A percentile compares a stretch with the other conserved stretches of the same genome.
Conservation (phyloP, 345 rosid genomes). For the Salix purpurea region DNA sequence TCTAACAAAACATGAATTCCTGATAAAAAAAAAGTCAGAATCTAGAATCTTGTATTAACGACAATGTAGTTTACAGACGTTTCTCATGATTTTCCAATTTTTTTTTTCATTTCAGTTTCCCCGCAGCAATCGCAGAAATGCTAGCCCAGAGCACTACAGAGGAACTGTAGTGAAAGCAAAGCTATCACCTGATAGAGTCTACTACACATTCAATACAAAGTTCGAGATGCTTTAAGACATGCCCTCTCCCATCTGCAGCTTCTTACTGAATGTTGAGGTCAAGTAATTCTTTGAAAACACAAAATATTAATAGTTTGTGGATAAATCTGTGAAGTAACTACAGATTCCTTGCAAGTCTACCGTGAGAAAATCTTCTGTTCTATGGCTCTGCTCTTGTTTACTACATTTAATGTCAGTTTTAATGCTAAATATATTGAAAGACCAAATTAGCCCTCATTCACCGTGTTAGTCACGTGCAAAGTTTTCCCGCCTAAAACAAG, state of each 20-base stretch:
- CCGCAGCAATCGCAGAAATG: slow-evolving; percentile 82
- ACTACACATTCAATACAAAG: slow-evolving; percentile 48
- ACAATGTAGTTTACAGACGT: not conserved
- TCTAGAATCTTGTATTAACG: too few relatives aligned
- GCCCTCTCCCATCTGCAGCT: not conserved
- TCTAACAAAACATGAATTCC: not conserved
- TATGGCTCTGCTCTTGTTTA: not conserved
- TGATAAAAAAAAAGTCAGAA: too few relatives aligned
- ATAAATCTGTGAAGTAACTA: not conserved
- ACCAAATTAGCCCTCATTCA: not conserved
- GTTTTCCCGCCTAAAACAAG: not conserved
- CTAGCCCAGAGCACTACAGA: slow-evolving; percentile 71
- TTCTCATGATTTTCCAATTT: not conserved
- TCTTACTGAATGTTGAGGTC: not conserved
- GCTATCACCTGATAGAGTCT: slow-evolving; percentile 42
- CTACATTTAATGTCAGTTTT: not conserved
- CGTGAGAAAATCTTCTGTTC: not conserved
- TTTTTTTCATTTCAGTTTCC: slow-evolving; percentile 37
- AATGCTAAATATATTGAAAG: not conserved
- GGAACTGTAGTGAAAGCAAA: slow-evolving; percentile 35
- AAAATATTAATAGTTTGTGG: not conserved
- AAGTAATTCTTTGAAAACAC: not conserved
- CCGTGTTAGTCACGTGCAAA: not conserved
- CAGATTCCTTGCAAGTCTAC: not conserved
- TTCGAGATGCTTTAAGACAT: slow-evolving; percentile 44